Conservation (phyloP, 352 stramenopile genomes). For the Phytopythium delawarense region DNA sequence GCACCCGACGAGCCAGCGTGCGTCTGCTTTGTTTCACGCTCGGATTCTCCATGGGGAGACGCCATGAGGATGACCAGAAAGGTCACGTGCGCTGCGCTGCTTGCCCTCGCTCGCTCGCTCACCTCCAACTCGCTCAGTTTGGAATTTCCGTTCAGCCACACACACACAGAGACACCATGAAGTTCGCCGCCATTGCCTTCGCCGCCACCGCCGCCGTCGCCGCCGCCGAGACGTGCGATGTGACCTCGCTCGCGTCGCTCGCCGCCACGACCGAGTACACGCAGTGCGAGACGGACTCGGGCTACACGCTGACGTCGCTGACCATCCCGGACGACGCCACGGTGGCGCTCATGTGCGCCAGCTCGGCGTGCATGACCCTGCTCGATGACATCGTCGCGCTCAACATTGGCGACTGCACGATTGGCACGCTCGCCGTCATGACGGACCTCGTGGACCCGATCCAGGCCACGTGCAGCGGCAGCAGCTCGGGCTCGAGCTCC, state of each 20-base stretch:
- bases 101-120: neutral
- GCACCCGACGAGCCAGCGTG: neutral
- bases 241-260: conserved; percentile 21
- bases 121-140: conserved; percentile 16
- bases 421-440: conserved; percentile 27
- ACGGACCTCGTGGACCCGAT: conserved; percentile 27
- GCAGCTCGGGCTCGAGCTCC: conserved; percentile 7
- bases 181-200: conserved; percentile 17
- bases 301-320: conserved; percentile 29
- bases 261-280: conserved; percentile 17
- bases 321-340: conserved; percentile 18
- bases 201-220: conserved; percentile 15
- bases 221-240: conserved; percentile 24
- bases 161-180: conserved; percentile 19
- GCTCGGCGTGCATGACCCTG: conserved; percentile 23
- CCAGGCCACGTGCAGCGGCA: conserved; percentile 14
- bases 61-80: no score
- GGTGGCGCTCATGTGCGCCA: conserved; percentile 27
- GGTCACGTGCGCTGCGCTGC: no score
- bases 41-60: neutral
- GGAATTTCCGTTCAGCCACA: conserved; percentile 20
- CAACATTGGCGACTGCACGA: conserved; percentile 23
- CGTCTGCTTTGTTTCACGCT: neutral
- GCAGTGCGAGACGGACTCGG: conserved; percentile 21
- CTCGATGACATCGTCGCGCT: conserved; percentile 20